These are phyloP conservation scores for Fomitiporia mediterranea DNA, from an alignment of 1,284 basidiomycete species.

Conservation along the genomic window DNA sequence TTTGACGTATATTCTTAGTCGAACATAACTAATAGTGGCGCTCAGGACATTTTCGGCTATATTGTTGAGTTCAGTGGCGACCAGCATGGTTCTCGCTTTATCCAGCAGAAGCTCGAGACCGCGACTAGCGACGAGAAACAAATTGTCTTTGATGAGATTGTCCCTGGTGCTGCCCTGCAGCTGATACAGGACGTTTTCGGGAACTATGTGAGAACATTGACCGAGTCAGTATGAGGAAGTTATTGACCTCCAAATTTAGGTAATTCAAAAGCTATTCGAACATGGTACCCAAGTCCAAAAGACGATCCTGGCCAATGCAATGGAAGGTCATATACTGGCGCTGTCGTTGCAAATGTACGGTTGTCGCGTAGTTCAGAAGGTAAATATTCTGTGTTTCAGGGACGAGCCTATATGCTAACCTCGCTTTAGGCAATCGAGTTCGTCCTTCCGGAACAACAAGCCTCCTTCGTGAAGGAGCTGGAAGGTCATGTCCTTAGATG, in stretches of 20 bases:
- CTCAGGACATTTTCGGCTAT: constrained; percentile 80
- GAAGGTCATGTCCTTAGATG: constrained; percentile 81
- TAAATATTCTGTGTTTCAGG: constrained; percentile 27
- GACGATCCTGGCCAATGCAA: constrained; percentile 62
- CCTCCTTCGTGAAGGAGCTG: constrained; percentile 72
- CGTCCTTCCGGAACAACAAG: constrained; percentile 75
- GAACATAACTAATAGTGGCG: constrained; percentile 23
- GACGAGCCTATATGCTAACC: constrained; percentile 19
- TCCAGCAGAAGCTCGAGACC: constrained; percentile 80
- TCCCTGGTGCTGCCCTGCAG: constrained; percentile 69
- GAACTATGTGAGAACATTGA: constrained; percentile 70
- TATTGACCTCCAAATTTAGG: constrained; percentile 41
- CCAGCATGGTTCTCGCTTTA: constrained; percentile 90
- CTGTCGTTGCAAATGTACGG: constrained; percentile 95
- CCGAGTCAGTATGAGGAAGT: constrained; percentile 6
- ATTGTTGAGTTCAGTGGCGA: constrained; percentile 93
- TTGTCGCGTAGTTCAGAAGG: constrained; percentile 89
- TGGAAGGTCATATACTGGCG: constrained; percentile 77
- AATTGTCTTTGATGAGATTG: constrained; percentile 86
- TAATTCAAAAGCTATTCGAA: constrained; percentile 95
- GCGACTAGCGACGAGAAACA: constrained; percentile 77
- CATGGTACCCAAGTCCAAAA: constrained; percentile 79
- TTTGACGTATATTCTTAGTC: constrained; percentile 12
- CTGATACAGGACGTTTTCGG: constrained; percentile 96
- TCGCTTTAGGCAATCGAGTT: constrained; percentile 74